Evolutionary conservation across 2,329 filamentous ascomycete genomes (phyloP).

Genomic region (Lecanoromycetidae sp.): DNA sequence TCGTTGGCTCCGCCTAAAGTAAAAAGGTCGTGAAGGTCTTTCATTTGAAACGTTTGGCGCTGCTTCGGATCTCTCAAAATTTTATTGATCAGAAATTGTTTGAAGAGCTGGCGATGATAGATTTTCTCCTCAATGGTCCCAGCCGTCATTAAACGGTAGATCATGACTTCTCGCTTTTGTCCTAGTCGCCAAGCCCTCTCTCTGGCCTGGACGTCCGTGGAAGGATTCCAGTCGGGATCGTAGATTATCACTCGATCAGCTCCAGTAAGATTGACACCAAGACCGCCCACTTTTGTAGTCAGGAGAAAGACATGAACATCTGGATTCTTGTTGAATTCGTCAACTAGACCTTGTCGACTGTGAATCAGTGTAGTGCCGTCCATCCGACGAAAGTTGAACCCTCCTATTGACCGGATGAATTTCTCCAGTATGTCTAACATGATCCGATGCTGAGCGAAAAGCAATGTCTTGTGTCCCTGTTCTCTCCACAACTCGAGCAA

Average conservation of each 20-base stretch:
- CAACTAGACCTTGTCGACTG: constrained; percentile 76
- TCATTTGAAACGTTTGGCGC: constrained; percentile 77
- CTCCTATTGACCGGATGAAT: constrained; percentile 56
- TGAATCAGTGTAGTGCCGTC: constrained; percentile 86
- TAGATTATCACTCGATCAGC: constrained; percentile 96
- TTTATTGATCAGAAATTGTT: constrained; percentile 95
- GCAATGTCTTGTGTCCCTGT: constrained; percentile 81
- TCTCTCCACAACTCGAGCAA: constrained; percentile 80
- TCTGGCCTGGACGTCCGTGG: constrained; percentile 86
- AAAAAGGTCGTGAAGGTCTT: constrained; percentile 86
- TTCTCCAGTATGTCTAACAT: constrained; percentile 91
- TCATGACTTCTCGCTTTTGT: constrained; percentile 87
- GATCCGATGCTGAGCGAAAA: constrained; percentile 86
- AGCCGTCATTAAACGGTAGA: constrained; percentile 95
- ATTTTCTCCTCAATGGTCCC: constrained; percentile 99
- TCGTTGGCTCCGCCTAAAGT: constrained; percentile 57
- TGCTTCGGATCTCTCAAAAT: constrained; percentile 91
- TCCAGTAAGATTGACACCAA: constrained; percentile 89
- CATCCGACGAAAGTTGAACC: constrained; percentile 75
- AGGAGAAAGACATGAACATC: constrained; percentile 78
- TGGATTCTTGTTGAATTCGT: constrained; percentile 77
- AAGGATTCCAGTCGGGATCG: constrained; percentile 97
- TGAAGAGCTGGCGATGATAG: constrained; percentile 96
- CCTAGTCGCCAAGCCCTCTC: constrained; percentile 93
- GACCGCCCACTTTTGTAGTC: constrained; percentile 87